Evolutionary conservation across 352 stramenopile species (phyloP).

Genomic region (Pythium phragmiticola): DNA sequence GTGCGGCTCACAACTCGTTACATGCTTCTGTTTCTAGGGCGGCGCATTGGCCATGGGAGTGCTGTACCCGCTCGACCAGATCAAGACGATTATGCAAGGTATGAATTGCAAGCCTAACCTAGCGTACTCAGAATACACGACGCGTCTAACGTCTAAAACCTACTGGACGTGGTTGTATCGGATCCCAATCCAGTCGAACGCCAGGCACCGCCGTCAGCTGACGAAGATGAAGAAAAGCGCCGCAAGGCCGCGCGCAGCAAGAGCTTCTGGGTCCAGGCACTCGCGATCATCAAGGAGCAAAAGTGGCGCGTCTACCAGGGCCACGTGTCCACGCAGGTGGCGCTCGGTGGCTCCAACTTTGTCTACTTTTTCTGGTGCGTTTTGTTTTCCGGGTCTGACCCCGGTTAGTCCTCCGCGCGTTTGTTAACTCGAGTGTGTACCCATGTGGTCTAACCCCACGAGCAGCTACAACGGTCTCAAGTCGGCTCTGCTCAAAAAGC

Average conservation of each 20-base stretch:
- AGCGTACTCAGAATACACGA: neutral
- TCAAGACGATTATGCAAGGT: constrained; percentile 86
- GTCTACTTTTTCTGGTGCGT: constrained; percentile 88
- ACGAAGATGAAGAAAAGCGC: constrained; percentile 18
- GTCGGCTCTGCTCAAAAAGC: constrained; percentile 63
- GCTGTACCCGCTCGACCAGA: constrained; percentile 85
- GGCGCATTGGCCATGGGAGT: constrained; percentile 76
- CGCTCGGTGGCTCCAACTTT: constrained; percentile 77
- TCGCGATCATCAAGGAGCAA: constrained; percentile 58
- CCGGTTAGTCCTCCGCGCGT: neutral
- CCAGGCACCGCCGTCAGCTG: constrained; percentile 11
- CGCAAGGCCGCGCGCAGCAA: constrained; percentile 21
- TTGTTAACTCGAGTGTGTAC: neutral
- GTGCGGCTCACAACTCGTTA: neutral
- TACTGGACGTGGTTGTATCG: neutral
- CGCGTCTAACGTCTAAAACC: neutral
- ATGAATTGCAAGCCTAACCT: neutral
- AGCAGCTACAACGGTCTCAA: constrained; percentile 69
- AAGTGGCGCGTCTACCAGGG: constrained; percentile 77
- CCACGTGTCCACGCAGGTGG: constrained; percentile 77
- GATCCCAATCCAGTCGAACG: constrained; percentile 20
- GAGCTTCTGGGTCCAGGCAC: constrained; percentile 43
- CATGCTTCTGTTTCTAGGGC: constrained; percentile 28
- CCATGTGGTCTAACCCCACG: neutral
- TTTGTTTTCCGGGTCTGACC: neutral